Percentiles rank a stretch among this genome's conserved stretches.
phyloP scores from a whole-genome alignment of 2,329 filamentous ascomycete species.

The Drechmeria coniospora region DNA sequence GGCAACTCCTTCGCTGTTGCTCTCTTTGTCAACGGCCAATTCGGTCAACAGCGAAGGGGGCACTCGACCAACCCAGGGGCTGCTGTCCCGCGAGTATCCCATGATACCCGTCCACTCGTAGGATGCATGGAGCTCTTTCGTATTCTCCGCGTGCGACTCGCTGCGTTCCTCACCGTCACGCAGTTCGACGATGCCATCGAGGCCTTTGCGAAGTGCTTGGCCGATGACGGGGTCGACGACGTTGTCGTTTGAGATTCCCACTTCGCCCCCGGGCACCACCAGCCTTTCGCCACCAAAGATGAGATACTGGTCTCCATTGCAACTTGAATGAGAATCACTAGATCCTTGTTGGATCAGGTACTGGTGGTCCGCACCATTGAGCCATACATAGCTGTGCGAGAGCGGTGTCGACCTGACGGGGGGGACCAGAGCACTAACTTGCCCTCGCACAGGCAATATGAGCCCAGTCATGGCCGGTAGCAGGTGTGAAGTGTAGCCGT shows the following conservation, averaged over 20 bases:
- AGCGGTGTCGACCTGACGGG: conserved; percentile 27
- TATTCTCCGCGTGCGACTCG: conserved; percentile 12
- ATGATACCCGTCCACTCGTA: conserved; percentile 71
- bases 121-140: conserved; percentile 31
- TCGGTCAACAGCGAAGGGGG: conserved; percentile 22
- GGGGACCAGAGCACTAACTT: conserved; percentile 52
- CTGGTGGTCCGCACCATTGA: conserved; percentile 43
- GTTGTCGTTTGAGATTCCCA: conserved; percentile 44
- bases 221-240: conserved; percentile 39
- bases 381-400: conserved; percentile 48
- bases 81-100: conserved; percentile 53
- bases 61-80: conserved; percentile 57
- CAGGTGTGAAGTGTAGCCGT: conserved; percentile 68
- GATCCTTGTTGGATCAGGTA: conserved; percentile 53
- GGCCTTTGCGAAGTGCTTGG: conserved; percentile 33
- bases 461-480: conserved; percentile 53
- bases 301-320: conserved; percentile 34
- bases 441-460: conserved; percentile 62
- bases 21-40: conserved; percentile 2
- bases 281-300: conserved; percentile 58
- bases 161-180: conserved; percentile 8
- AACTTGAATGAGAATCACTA: not conserved
- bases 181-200: conserved; percentile 27
- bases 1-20: conserved; percentile 22
- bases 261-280: conserved; percentile 28